These are phyloP conservation scores for Psilocybe mexicana DNA, from an alignment of 1,284 basidiomycete genomes.

Conservation along the genomic window DNA sequence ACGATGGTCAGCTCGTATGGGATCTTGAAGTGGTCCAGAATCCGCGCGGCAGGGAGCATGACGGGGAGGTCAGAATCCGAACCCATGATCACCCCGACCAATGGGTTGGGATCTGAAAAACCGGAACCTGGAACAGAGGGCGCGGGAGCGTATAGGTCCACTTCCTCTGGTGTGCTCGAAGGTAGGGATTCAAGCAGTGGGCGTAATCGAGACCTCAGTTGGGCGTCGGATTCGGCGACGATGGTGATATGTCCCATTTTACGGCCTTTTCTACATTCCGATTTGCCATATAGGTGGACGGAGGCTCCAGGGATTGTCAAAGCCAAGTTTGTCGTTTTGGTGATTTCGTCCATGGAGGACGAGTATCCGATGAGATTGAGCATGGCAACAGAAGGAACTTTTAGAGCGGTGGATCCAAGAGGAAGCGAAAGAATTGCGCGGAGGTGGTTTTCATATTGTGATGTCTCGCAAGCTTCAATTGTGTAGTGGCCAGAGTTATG, in stretches of 20 bases:
- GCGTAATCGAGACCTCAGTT: conserved; percentile 70
- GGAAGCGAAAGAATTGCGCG: conserved; percentile 93
- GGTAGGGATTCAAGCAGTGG: conserved; percentile 71
- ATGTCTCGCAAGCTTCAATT: conserved; percentile 96
- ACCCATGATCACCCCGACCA: conserved; percentile 97
- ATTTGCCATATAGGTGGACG: conserved; percentile 93
- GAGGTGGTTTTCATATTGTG: conserved; percentile 98
- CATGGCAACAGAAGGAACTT: conserved; percentile 90
- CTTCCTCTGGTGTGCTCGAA: conserved; percentile 48
- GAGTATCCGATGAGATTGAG: conserved; percentile 91
- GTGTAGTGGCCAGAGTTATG: conserved; percentile 99
- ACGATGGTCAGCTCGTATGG: conserved; percentile 97
- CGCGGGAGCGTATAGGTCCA: conserved; percentile 57
- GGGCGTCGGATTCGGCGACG: conserved; percentile 81
- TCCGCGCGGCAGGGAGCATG: conserved; percentile 88
- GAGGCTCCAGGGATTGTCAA: conserved; percentile 75
- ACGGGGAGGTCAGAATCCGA: conserved; percentile 96
- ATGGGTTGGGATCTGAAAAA: conserved; percentile 68
- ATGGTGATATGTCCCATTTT: conserved; percentile 99
- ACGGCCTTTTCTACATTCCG: conserved; percentile 84
- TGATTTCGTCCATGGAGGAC: conserved; percentile 62
- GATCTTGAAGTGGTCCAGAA: conserved; percentile 80
- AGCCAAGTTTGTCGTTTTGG: conserved; percentile 55
- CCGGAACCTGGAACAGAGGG: conserved; percentile 45
- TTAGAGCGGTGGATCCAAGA: conserved; percentile 86